Evolutionary conservation across 805 yeast species (phyloP), one percentile per base, ranked within the genome.

Genomic region (Diddensiella transvaalensis): DNA sequence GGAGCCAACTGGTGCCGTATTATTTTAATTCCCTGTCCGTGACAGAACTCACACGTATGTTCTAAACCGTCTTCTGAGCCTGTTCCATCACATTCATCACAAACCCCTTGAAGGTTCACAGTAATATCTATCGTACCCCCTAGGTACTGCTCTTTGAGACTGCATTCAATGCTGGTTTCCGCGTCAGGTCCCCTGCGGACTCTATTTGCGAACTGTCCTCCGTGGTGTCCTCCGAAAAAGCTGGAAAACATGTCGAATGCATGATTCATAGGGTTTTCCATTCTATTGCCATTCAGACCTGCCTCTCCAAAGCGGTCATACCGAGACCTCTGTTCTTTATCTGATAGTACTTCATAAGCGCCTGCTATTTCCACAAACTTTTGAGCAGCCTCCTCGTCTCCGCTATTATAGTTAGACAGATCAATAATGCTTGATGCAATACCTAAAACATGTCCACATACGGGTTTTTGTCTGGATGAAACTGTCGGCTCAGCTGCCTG

Each of bases 381-480:
- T 43, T 85, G 83, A 55, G 87, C 89, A 0, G 97, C 96, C 23
- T 77, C 84, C 5, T 87, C 59, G 58, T 83, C 79, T 4, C 83
- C 85, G 1, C 64, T 60, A 48, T 2, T 10, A 35, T 6, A 8
- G 17, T 35, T 17, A 35, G 38, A 35, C 17, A 35, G 17, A 18
- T 18, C 8, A 8, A 8, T 8, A 13, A 8, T 10, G 10, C 10
- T n/a, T 11, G 40, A 24, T 17, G 19, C 29, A 5, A 8, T 22
- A 23, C 18, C 17, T 15, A 8, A 18, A 11, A 13, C 24, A 43
- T 11, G 51, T 59, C 18, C 40, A 60, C 3, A 10, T 35, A 35
- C 38, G 85, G 83, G 63, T 91, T 93, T 70, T 91, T 91, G 67
- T 91, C 99, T 1, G 99, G 99, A 62, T 91, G 99, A 67, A 78